Evolutionary conservation across 1,139 yeast genomes (phyloP).

Genomic region (Petasospora fabianii): DNA sequence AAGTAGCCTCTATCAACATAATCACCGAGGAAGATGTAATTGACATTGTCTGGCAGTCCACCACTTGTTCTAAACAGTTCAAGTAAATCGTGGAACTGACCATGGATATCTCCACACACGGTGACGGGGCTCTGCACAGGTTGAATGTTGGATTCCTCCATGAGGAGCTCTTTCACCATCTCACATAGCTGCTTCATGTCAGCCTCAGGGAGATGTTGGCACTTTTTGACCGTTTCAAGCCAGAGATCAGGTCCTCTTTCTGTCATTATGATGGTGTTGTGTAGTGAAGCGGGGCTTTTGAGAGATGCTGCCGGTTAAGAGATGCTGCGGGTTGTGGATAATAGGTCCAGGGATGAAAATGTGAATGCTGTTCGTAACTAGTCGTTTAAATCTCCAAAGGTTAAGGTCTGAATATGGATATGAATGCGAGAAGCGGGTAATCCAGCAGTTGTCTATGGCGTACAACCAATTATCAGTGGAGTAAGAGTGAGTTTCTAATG

Average conservation of each 20-base stretch:
- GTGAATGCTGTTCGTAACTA: no score
- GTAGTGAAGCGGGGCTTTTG: no score
- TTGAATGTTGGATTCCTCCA: conserved; percentile 95
- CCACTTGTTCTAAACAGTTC: conserved; percentile 92
- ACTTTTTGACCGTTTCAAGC: conserved; percentile 90
- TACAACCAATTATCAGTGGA: no score
- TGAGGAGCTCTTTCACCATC: conserved; percentile 79
- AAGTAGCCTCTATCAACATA: conserved; percentile 97
- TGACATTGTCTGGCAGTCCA: conserved; percentile 77
- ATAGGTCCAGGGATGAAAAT: no score
- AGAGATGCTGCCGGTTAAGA: no score
- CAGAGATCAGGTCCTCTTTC: conserved; percentile 94
- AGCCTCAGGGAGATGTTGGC: conserved; percentile 82
- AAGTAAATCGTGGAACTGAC: conserved; percentile 92
- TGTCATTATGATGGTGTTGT: conserved; percentile 47
- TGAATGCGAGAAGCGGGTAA: no score
- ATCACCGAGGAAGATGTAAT: conserved; percentile 86
- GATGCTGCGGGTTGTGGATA: no score
- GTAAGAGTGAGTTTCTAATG: no score
- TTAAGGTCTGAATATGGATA: no score
- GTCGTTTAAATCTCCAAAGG: no score
- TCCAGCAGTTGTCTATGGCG: no score
- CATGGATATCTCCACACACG: conserved; percentile 98
- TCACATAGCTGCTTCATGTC: conserved; percentile 98
- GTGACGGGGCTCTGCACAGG: conserved; percentile 98